These are phyloP conservation scores for Fomitopsis palustris DNA, from an alignment of 1,284 basidiomycete species.

Conservation along the genomic window DNA sequence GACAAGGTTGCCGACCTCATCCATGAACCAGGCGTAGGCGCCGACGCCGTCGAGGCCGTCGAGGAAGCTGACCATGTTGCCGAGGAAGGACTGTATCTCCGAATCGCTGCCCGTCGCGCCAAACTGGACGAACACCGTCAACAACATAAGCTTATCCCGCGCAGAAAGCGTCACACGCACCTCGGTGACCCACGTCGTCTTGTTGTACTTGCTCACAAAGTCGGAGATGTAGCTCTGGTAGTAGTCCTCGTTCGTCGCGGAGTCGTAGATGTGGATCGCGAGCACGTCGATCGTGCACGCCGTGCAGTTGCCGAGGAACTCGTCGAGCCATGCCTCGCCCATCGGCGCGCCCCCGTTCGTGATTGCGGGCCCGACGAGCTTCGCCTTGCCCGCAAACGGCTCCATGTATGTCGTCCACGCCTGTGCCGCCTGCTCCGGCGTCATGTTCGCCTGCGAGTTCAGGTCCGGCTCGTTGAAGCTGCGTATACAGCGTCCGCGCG, in stretches of 20 bases:
- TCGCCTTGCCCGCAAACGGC: constrained; percentile 30
- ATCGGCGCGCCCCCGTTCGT: constrained; percentile 31
- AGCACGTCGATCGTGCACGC: constrained; percentile 28
- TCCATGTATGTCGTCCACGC: constrained; percentile 30
- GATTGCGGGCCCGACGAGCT: constrained; percentile 31
- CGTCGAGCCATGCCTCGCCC: constrained; percentile 30
- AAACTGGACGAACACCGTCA: constrained; percentile 18
- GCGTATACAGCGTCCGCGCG: background rate
- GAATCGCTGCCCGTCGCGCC: constrained; percentile 23
- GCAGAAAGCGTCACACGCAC: constrained; percentile 9
- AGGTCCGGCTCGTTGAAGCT: constrained; percentile 34
- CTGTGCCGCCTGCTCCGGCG: constrained; percentile 24
- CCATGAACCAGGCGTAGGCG: constrained; percentile 31
- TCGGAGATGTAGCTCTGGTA: constrained; percentile 30
- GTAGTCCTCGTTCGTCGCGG: constrained; percentile 28
- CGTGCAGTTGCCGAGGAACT: constrained; percentile 28
- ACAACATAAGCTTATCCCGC: background rate
- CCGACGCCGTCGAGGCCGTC: constrained; percentile 22
- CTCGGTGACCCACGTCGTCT: constrained; percentile 30
- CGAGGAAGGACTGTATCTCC: constrained; percentile 26
- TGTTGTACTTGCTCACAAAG: constrained; percentile 25
- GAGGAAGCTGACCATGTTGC: constrained; percentile 28
- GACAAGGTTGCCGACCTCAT: constrained; percentile 24
- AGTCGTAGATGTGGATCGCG: constrained; percentile 34
- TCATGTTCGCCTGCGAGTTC: constrained; percentile 28